Base-by-base conservation (phyloP, 2,329 filamentous ascomycete genomes). In the Ampelomyces quisqualis region DNA sequence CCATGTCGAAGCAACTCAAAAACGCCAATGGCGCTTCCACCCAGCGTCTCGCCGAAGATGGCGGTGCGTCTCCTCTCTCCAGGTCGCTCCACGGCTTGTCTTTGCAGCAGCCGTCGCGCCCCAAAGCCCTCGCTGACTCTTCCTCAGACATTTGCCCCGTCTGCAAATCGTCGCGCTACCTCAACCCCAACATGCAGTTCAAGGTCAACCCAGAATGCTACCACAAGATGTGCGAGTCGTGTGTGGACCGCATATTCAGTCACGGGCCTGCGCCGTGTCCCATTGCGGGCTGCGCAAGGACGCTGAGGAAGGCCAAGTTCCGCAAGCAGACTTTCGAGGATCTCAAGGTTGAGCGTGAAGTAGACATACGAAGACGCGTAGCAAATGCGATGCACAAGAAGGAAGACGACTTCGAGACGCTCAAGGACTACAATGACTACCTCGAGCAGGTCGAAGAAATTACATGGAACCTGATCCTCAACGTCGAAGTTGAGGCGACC, bases 181-280 rank as follows among this genome's bases (percentile, higher is more conserved):
- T 97, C 61, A 96, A 96, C 75, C 84, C 84, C 47, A 85, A 90
- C 73, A 90, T 98, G 80, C 80, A 85, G 52, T 97, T 98, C 73
- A 86, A 93, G 57, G 90, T 98, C 74, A 96, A 97, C 69, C 89
- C 91, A 7, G 90, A 95, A 76, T 98, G 93, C 79, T 98, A 98
- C 76, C 93, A 98, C 77, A 89, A 89, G 56, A 97, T 98, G 88
- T 98, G 93, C 76, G 86, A 89, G 68, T 90, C 88, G 42, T 98
- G 93, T 73, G 90, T 97, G 28, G 87, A 91, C 70, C 86, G 91
- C 40, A 88, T 97, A 58, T 98, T 97, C 77, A 86, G 86, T 23
- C 84, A 88, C 40, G 93, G 93, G 0, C 93, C 93, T 1, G 88
- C 90, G 40, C 87, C 90, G 47, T 98, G 94, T 65, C 93, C 93